Percentiles rank a stretch among this genome's conserved stretches.
phyloP scores from a whole-genome alignment of 345 rosid genomes.

The Dipteronia dyeriana region DNA sequence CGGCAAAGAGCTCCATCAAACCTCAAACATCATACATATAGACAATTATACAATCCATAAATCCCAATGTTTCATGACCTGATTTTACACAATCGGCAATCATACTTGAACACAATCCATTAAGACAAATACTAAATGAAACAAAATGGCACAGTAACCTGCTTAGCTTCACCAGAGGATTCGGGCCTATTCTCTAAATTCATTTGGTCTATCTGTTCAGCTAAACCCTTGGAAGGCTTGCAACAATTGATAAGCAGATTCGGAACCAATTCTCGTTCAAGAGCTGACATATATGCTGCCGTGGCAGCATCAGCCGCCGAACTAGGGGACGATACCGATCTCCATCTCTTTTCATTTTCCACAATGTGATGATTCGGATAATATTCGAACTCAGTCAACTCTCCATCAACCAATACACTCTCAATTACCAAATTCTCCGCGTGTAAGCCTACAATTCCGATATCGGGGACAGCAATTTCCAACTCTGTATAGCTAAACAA shows the following conservation, averaged over 20 bases:
- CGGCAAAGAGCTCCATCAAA: not conserved
- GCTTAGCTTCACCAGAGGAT: constrained; percentile 59
- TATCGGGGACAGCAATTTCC: constrained; percentile 90
- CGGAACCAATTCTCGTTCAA: constrained; percentile 65
- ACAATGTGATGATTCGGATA: constrained; percentile 67
- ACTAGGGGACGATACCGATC: constrained; percentile 49
- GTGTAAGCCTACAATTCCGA: constrained; percentile 83
- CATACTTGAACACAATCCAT: not conserved
- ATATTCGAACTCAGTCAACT: constrained; percentile 83
- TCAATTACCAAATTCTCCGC: constrained; percentile 93
- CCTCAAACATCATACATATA: not conserved
- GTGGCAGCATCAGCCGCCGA: constrained; percentile 90
- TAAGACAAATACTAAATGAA: constrained; percentile 3
- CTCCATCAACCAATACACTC: constrained; percentile 90
- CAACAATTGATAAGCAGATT: constrained; percentile 90
- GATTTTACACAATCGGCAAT: not conserved
- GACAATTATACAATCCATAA: not conserved
- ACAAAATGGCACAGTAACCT: constrained; percentile 44
- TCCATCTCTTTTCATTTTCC: constrained; percentile 60
- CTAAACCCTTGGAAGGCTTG: constrained; percentile 70
- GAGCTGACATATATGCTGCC: constrained; percentile 60
- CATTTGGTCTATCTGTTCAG: constrained; percentile 53
- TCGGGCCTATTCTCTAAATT: constrained; percentile 60
- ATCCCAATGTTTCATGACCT: not conserved
- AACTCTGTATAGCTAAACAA: constrained; percentile 75